phyloP scores from a whole-genome alignment of 179 eudicot genomes.

The Nepenthes alata region DNA sequence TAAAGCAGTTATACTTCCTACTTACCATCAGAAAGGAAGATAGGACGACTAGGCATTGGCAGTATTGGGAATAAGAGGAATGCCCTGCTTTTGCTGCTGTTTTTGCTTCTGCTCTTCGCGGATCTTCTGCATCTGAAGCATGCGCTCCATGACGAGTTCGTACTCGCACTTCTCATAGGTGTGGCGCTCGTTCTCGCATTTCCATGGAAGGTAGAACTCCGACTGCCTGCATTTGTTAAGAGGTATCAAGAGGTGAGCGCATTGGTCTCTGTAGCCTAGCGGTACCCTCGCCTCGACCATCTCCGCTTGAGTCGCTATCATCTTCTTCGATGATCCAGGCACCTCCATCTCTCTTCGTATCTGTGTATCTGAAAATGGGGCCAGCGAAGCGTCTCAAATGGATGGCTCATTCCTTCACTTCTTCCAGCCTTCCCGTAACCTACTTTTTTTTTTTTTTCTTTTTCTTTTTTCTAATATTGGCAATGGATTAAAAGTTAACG shows the following conservation, averaged over 20 bases:
- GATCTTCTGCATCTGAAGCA: slow-evolving; percentile 90
- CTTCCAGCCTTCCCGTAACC: no score
- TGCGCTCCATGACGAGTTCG: slow-evolving; percentile 96
- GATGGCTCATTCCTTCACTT: no score
- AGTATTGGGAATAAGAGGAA: slow-evolving; percentile 58
- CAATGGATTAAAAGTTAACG: no score
- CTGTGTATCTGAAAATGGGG: no score
- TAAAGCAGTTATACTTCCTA: no score
- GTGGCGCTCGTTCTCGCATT: slow-evolving; percentile 82
- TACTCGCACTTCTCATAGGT: slow-evolving; percentile 90
- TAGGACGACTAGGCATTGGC: slow-evolving; percentile 40
- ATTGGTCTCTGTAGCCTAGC: slow-evolving; percentile 76
- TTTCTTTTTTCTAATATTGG: no score
- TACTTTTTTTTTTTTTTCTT: no score
- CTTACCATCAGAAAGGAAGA: neutral
- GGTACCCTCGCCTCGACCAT: slow-evolving; percentile 78
- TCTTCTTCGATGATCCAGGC: slow-evolving; percentile 77
- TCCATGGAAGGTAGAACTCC: slow-evolving; percentile 87
- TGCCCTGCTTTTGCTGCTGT: slow-evolving; percentile 26
- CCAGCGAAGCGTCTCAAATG: no score
- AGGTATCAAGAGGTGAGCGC: slow-evolving; percentile 86
- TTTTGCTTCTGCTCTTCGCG: slow-evolving; percentile 33
- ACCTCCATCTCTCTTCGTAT: slow-evolving; percentile 31
- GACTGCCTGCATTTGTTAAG: slow-evolving; percentile 87
- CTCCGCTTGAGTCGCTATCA: slow-evolving; percentile 89